Conservation (phyloP, 2,329 filamentous ascomycete genomes). For the Scedosporium apiospermum region DNA sequence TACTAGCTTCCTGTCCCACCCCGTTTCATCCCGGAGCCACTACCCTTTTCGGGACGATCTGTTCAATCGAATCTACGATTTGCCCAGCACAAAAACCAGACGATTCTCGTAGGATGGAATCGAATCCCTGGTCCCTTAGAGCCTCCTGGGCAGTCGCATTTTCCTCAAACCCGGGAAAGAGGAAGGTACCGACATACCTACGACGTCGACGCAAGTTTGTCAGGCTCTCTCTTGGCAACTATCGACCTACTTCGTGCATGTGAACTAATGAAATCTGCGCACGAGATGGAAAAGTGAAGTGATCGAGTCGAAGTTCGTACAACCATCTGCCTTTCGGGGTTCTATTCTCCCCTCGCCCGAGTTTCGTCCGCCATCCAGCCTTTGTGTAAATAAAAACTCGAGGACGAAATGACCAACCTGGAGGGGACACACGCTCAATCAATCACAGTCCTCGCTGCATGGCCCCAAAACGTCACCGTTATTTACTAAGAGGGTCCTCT, state of each 20-base stretch:
- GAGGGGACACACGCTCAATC: background rate
- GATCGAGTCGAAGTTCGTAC: background rate
- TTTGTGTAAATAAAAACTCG: background rate
- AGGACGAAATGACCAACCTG: background rate
- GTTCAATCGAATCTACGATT: background rate
- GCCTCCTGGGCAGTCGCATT: background rate
- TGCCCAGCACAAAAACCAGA: background rate
- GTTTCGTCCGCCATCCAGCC: background rate
- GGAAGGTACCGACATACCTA: too few relatives aligned
- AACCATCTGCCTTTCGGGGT: background rate
- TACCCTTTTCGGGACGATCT: background rate
- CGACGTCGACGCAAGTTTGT: too few relatives aligned
- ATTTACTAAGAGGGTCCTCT: background rate
- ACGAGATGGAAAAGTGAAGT: too few relatives aligned
- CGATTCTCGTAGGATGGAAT: background rate
- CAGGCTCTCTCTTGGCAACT: too few relatives aligned
- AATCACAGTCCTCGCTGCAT: background rate
- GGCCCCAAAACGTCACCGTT: background rate
- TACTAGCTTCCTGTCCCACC: background rate
- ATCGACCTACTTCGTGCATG: too few relatives aligned
- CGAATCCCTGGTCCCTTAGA: background rate
- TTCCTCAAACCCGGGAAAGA: background rate
- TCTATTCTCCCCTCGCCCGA: background rate
- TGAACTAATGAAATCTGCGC: too few relatives aligned
- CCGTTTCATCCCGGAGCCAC: background rate